Evolutionary conservation across 192 early-diverging fungal species (phyloP), one percentile per base, ranked within the genome.

Genomic region (Diversispora epigaea): DNA sequence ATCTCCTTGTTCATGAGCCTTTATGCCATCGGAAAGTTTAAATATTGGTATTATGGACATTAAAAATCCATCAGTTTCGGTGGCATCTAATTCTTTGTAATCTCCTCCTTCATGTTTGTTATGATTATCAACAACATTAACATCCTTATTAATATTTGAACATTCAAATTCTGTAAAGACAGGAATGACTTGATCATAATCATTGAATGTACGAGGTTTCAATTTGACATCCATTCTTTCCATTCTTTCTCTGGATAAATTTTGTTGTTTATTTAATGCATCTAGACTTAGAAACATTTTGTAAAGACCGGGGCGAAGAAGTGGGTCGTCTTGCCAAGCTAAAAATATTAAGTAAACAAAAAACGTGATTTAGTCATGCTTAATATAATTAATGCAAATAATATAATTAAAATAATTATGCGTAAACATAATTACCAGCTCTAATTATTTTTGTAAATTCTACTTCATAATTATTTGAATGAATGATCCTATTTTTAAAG

Each of bases 261-360:
- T 32, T 32, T 32, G 25, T 32, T 32, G 25, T 32, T 32, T 21
- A 49, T 50, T 19, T 21, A 71, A 21, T 71, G 49, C 55, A 41
- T 71, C 55, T 19, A 71, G 54, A 6, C 57, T 22, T 14, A 71
- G 57, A 57, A 71, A 71, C 12, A 71, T 22, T 40, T 56, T 44
- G 25, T 54, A 71, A 43, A 71, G 25, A 22, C 52, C 40, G 19
- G 69, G 69, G 41, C 69, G 69, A 4, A 71, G 54, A 3, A 40
- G 7, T 41, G 69, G 25, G 17, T 71, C 69, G 19, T 57, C 69
- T 71, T 71, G 69, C 69, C 69, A 71, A 3, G 69, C 69, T 71
- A 39, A 17, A 11, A 32, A 46, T 43, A 3, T 6, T 7, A 3
- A 7, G 19, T 4, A 46, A 44, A 14, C 17, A 39, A 25, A 22